phyloP scores from a whole-genome alignment of 2,329 filamentous ascomycete genomes.

The Penicillium sp. region DNA sequence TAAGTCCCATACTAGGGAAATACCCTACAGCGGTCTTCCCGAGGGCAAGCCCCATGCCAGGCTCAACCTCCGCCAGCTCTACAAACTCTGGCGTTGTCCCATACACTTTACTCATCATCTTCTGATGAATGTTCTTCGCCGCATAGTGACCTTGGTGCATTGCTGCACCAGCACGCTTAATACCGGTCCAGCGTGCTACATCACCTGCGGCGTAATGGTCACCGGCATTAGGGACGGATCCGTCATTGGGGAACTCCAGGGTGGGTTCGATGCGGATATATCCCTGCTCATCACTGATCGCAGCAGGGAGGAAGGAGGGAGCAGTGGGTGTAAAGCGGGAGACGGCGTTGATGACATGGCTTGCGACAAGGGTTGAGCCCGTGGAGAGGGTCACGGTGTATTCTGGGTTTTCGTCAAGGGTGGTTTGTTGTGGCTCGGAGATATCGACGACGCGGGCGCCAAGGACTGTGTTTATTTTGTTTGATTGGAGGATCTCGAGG shows the following conservation, averaged over 20 bases:
- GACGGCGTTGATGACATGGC: constrained; percentile 72
- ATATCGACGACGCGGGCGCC: constrained; percentile 35
- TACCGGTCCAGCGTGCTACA: constrained; percentile 72
- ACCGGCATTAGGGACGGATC: constrained; percentile 57
- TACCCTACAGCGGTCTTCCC: constrained; percentile 72
- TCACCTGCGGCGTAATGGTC: constrained; percentile 74
- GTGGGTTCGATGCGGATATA: constrained; percentile 67
- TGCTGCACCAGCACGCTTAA: constrained; percentile 78
- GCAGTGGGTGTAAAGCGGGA: constrained; percentile 68
- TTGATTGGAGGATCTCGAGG: constrained; percentile 64
- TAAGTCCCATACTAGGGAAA: constrained; percentile 60
- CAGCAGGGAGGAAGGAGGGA: constrained; percentile 60
- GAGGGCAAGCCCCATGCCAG: constrained; percentile 73
- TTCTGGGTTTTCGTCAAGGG: constrained; percentile 19
- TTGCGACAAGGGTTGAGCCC: constrained; percentile 63
- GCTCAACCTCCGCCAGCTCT: constrained; percentile 59
- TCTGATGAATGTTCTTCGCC: constrained; percentile 70
- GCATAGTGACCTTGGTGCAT: constrained; percentile 74
- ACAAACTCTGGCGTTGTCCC: constrained; percentile 52
- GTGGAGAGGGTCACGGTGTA: constrained; percentile 61
- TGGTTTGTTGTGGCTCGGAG: constrained; percentile 20
- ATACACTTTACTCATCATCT: constrained; percentile 55
- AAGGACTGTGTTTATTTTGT: constrained; percentile 57
- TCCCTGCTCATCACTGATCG: constrained; percentile 65
- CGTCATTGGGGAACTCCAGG: constrained; percentile 59